phyloP scores from a whole-genome alignment of 2,329 filamentous ascomycete genomes.

The Albifimbria verrucaria region DNA sequence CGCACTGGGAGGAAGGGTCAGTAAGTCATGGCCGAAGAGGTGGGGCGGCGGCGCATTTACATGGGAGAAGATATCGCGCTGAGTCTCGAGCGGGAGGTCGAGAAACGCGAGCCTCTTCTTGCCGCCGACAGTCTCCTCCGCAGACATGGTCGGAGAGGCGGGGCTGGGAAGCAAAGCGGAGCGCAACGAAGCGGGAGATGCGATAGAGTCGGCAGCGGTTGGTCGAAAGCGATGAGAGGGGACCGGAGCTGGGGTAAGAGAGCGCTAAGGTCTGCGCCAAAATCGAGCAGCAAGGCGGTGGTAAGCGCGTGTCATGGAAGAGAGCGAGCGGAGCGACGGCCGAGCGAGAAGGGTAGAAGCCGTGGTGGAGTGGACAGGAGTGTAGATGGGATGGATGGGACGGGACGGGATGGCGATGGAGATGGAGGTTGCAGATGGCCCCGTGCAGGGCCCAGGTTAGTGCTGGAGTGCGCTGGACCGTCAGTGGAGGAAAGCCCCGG shows the following conservation, averaged over 20 bases:
- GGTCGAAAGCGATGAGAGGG: neutral
- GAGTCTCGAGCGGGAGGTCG: constrained; percentile 44
- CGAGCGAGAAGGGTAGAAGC: too few species aligned
- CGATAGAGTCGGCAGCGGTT: neutral
- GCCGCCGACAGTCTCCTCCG: constrained; percentile 24
- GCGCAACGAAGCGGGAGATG: too few species aligned
- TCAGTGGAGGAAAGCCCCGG: too few species aligned
- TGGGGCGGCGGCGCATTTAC: constrained; percentile 26
- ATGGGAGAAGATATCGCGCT: constrained; percentile 45
- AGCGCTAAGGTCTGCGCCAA: neutral
- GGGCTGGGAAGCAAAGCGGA: too few species aligned
- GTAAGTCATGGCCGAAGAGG: neutral
- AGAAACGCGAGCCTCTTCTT: constrained; percentile 32
- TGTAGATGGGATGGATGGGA: too few species aligned
- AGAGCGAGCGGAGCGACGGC: too few species aligned
- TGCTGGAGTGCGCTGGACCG: too few species aligned
- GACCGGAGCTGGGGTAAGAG: too few species aligned
- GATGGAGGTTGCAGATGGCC: too few species aligned
- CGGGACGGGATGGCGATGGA: too few species aligned
- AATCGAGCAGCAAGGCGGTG: neutral
- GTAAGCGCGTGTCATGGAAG: neutral
- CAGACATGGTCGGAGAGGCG: constrained; percentile 28
- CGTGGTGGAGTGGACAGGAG: too few species aligned
- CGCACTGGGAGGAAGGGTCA: constrained; percentile 37
- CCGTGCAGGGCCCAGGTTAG: too few species aligned